Evolutionary conservation across 2,329 filamentous ascomycete species (phyloP).

Genomic region (Rutstroemia sp.): DNA sequence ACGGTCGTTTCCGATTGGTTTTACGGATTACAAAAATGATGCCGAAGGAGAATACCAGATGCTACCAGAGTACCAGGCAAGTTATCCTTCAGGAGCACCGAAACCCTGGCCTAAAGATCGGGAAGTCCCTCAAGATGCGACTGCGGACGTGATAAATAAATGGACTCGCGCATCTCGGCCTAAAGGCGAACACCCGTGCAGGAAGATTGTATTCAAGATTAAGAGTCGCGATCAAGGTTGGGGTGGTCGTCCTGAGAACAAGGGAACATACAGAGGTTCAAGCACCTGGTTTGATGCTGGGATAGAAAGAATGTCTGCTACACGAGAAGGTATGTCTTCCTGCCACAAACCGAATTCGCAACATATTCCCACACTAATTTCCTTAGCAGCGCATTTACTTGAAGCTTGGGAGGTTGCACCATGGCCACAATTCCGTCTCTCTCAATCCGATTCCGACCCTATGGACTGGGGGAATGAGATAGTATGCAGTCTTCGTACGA

Average conservation of each 20-base stretch:
- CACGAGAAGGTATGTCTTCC: constrained; percentile 14
- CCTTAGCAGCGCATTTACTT: not conserved
- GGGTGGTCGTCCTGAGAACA: constrained; percentile 30
- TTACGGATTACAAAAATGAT: not conserved
- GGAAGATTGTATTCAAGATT: constrained; percentile 55
- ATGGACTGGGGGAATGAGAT: not conserved
- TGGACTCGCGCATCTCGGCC: constrained; percentile 15
- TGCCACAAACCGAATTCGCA: not conserved
- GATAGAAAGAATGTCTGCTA: constrained; percentile 45
- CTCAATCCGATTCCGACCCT: not conserved
- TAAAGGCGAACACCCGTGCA: constrained; percentile 39
- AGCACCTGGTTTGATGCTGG: constrained; percentile 60
- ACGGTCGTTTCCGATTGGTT: constrained; percentile 26
- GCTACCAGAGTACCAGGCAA: not conserved
- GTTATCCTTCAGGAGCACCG: constrained; percentile 9
- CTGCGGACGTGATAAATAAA: constrained; percentile 14
- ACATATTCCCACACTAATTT: not conserved
- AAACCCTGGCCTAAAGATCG: constrained; percentile 12
- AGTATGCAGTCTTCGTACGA: constrained; percentile 32
- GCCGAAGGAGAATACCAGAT: constrained; percentile 8
- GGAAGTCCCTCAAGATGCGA: constrained; percentile 12
- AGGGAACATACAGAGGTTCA: constrained; percentile 39
- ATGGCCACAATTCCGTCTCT: constrained; percentile 3
- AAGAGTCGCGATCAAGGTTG: constrained; percentile 53
- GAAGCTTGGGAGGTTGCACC: not conserved